phyloP scores from a whole-genome alignment of 257 asterid genomes.

The Craterostigma plantagineum region DNA sequence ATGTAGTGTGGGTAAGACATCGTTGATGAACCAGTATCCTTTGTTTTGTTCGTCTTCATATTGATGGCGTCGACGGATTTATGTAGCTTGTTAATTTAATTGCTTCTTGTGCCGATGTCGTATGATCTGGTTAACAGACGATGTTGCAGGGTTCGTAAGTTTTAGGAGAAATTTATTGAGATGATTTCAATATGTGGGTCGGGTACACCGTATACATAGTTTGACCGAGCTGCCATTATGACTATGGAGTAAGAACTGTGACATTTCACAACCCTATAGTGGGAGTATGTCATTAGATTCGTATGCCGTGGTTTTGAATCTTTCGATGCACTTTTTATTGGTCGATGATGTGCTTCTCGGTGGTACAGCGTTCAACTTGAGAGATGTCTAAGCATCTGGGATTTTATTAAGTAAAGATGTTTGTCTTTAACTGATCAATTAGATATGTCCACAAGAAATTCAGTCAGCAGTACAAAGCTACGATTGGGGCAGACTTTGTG shows the following conservation, averaged over 20 bases:
- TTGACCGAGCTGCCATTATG: too few species aligned
- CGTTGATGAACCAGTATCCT: constrained; percentile 99
- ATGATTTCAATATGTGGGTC: too few species aligned
- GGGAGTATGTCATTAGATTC: too few species aligned
- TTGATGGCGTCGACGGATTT: neutral
- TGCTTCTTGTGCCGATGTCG: neutral
- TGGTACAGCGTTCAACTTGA: neutral
- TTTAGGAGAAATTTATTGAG: too few species aligned
- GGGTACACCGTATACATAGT: too few species aligned
- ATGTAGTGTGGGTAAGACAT: constrained; percentile 91
- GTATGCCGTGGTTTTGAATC: too few species aligned
- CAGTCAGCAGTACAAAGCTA: constrained; percentile 97
- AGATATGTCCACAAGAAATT: constrained; percentile 95
- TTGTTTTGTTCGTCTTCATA: neutral
- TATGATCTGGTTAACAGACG: neutral
- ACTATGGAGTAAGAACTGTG: too few species aligned
- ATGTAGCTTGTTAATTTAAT: neutral
- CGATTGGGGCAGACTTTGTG: constrained; percentile 97
- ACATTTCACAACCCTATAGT: too few species aligned
- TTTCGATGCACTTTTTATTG: too few species aligned
- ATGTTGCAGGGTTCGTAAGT: too few species aligned
- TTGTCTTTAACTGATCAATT: constrained; percentile 22
- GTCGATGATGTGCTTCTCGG: too few species aligned
- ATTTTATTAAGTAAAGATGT: neutral
- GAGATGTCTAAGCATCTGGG: neutral